Evolutionary conservation across 2,329 filamentous ascomycete genomes (phyloP), one percentile per base, ranked within the genome.

Genomic region (Fusarium sp.): DNA sequence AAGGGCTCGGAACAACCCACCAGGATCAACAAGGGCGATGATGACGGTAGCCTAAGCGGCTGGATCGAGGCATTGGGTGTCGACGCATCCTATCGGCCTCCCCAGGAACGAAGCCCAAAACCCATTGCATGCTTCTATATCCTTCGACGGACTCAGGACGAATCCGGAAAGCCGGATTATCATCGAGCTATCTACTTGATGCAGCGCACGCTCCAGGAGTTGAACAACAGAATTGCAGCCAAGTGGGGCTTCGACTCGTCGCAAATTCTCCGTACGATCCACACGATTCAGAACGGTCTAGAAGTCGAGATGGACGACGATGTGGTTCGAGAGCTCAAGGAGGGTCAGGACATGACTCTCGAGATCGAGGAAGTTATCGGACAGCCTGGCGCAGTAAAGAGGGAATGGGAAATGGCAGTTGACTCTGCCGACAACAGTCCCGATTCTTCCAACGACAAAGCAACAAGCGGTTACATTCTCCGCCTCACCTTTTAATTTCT

Each of bases 11-110:
- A 91, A 82, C 81, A 93, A 50, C 87, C 87, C 0, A 88, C 85
- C 2, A 87, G 85, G 65, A 79, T 91, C 52, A 83, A 81, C 64
- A 87, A 88, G 75, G 87, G 86, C 0, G 90, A 92, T 63, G 89
- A 91, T 24, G 85, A 90, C 39, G 92, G 92, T 11, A 90, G 89
- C 27, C 85, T 95, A 31, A 93, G 91, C 69, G 93, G 94, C 7
- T 98, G 93, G 92, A 97, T 98, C 72, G 95, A 98, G 81, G 95
- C 95, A 1, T 84, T 98, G 9, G 97, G 95, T 35, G 94, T 98
- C n/a, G 97, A 98, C 81, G 86, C 92, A 18, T 89, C 89, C 3
- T 99, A 98, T 81, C 91, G 92, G 67, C 93, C 97, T 52, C 95
- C 95, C 1, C 85, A 88, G 1, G 94, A 97, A 78, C 90, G 89